A percentile compares a stretch with the other conserved stretches of the same genome.
These are phyloP conservation scores for Zychaea mexicana DNA, from an alignment of 371 early-diverging fungal species.

Conservation along the genomic window DNA sequence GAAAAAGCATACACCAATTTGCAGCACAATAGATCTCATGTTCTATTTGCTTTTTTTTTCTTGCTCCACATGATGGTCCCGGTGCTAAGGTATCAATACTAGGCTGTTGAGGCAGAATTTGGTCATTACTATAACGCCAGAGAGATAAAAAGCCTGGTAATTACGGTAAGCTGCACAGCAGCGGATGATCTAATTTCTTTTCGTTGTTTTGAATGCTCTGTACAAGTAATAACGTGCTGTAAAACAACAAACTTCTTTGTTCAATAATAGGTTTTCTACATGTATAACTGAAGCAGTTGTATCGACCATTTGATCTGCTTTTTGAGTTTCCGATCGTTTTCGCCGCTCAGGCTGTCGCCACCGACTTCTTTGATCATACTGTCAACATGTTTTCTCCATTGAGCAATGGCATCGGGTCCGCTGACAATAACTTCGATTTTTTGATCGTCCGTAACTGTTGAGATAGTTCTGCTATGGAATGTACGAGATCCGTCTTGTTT, in stretches of 20 bases:
- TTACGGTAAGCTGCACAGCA: too few species aligned
- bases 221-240: too few species aligned
- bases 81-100: too few species aligned
- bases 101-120: not conserved
- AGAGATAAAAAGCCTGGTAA: too few species aligned
- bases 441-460: not conserved
- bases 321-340: not conserved
- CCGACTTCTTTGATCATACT: slow-evolving; percentile 11
- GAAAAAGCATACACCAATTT: not conserved
- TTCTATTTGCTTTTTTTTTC: not conserved
- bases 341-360: not conserved
- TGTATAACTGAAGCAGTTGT: slow-evolving; percentile 2
- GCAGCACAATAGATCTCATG: slow-evolving; percentile 6
- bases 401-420: not conserved
- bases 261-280: not conserved
- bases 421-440: not conserved
- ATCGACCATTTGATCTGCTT: not conserved
- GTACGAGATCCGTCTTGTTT: not conserved
- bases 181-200: too few species aligned
- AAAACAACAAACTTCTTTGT: too few species aligned
- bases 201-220: too few species aligned
- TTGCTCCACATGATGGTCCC: slow-evolving; percentile 1
- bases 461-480: not conserved
- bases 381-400: slow-evolving; percentile 10
- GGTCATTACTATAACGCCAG: not conserved